Percentiles rank a stretch among this genome's conserved stretches.
Evolutionary conservation across 306 rosid species (phyloP).

Genomic region (Biancaea sappan): DNA sequence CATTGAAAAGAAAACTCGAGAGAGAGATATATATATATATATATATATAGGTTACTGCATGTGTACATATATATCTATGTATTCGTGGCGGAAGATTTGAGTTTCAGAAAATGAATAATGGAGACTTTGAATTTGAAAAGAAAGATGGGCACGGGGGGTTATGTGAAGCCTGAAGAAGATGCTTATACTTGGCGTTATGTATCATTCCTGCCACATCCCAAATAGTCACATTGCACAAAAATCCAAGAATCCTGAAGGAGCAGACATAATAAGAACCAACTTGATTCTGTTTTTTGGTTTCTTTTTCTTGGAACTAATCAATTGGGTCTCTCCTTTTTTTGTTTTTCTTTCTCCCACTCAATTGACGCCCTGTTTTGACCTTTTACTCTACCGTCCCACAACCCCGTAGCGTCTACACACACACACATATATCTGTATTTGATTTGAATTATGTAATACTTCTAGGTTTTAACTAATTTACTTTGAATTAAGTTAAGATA

Average conservation of each 20-base stretch:
- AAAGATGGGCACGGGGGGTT: slow-evolving; percentile 16
- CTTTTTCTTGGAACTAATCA: slow-evolving; percentile 55
- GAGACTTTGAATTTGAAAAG: slow-evolving; percentile 21
- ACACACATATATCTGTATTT: no score
- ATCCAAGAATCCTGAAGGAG: slow-evolving; percentile 50
- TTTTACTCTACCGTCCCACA: slow-evolving; percentile 13
- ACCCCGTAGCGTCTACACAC: not conserved
- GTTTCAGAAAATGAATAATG: not conserved
- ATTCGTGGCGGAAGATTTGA: not conserved
- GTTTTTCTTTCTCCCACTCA: slow-evolving; percentile 12
- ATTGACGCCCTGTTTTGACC: slow-evolving; percentile 37
- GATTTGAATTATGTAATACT: no score
- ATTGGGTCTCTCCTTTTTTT: slow-evolving; percentile 5
- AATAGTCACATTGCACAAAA: slow-evolving; percentile 39
- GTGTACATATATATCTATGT: no score
- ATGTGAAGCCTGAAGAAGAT: not conserved
- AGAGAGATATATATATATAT: no score
- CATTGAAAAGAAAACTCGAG: not conserved
- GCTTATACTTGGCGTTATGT: slow-evolving; percentile 43
- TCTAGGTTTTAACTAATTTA: no score
- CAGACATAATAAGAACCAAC: slow-evolving; percentile 63
- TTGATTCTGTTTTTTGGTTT: slow-evolving; percentile 60
- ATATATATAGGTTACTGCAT: not conserved
- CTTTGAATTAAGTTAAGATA: no score
- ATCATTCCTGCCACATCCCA: slow-evolving; percentile 13